These are phyloP conservation scores for Neofusicoccum laricinum DNA, from an alignment of 2,329 filamentous ascomycete species.

Conservation along the genomic window DNA sequence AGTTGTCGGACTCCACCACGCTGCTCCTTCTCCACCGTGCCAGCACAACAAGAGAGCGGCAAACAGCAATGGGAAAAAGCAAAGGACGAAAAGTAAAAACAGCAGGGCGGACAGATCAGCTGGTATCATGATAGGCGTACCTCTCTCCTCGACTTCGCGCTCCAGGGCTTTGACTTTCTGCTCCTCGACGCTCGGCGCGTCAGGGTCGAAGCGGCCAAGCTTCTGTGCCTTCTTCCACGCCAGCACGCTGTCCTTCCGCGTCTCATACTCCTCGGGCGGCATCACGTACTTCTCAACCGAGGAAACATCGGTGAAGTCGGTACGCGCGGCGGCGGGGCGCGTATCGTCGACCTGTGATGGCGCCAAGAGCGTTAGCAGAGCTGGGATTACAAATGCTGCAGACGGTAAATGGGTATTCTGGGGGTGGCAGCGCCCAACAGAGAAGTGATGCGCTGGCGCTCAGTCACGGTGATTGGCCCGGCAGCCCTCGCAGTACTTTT, in stretches of 20 bases:
- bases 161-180: conserved; percentile 67
- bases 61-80: background rate
- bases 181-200: conserved; percentile 70
- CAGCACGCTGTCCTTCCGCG: conserved; percentile 81
- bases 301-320: conserved; percentile 78
- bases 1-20: background rate
- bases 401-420: too few relatives aligned
- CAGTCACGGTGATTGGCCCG: background rate
- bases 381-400: background rate
- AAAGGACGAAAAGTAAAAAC: background rate
- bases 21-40: background rate
- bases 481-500: background rate
- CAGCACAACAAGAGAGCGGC: background rate
- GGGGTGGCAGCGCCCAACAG: background rate
- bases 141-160: conserved; percentile 67
- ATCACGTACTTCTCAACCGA: conserved; percentile 87
- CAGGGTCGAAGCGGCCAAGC: conserved; percentile 92
- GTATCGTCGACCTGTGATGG: conserved; percentile 68
- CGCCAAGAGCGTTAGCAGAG: background rate
- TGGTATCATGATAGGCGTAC: conserved; percentile 30
- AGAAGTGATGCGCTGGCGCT: background rate
- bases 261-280: conserved; percentile 81
- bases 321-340: conserved; percentile 70
- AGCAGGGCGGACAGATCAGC: background rate
- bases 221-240: conserved; percentile 96